A percentile compares a stretch with the other conserved stretches of the same genome.
Evolutionary conservation across 208 protist species (phyloP).

Genomic region (Wallacemonas sp.): DNA sequence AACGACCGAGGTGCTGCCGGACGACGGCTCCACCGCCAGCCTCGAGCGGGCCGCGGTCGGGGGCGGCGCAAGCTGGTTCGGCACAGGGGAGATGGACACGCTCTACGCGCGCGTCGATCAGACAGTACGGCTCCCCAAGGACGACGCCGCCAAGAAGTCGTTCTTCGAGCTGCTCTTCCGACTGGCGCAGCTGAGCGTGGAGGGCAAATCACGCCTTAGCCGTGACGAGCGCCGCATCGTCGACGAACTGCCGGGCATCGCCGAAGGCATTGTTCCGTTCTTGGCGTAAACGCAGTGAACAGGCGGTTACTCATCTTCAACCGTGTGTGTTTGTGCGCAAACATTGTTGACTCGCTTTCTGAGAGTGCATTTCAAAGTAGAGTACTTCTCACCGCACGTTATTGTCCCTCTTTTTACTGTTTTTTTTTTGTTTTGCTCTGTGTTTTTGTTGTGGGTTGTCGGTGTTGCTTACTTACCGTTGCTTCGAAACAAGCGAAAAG

Average conservation of each 20-base stretch:
- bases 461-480: not conserved
- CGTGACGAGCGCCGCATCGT: slow-evolving; percentile 28
- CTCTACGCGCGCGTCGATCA: slow-evolving; percentile 1
- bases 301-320: no score
- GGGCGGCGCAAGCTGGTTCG: slow-evolving; percentile 9
- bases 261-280: slow-evolving; percentile 9
- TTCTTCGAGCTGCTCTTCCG: slow-evolving; percentile 56
- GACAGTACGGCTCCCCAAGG: not conserved
- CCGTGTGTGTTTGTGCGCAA: no score
- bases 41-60: slow-evolving; percentile 3
- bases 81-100: slow-evolving; percentile 5
- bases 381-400: not conserved
- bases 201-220: slow-evolving; percentile 27
- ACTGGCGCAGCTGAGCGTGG: slow-evolving; percentile 50
- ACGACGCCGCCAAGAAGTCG: slow-evolving; percentile 13
- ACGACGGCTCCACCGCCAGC: slow-evolving; percentile 9
- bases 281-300: not conserved
- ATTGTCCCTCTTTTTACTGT: not conserved
- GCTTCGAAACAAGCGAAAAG: no score
- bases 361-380: no score
- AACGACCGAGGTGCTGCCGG: not conserved
- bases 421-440: not conserved
- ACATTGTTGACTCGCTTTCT: no score
- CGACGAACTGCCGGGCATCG: slow-evolving; percentile 49
- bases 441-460: not conserved